Base-by-base conservation (phyloP, 1,284 basidiomycete species). In the Heliocybe sulcata region DNA sequence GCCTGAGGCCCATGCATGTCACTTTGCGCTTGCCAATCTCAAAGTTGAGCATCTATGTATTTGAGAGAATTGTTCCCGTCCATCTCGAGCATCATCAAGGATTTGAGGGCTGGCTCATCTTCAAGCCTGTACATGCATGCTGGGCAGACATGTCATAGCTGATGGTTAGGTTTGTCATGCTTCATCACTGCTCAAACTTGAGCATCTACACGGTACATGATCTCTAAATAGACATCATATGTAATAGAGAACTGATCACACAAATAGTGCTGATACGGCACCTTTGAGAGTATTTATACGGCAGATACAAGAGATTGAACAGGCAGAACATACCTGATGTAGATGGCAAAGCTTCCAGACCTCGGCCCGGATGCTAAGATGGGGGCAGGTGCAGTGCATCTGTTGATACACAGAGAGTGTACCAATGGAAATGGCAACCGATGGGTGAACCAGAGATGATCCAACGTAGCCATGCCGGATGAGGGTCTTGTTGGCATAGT, bases 41-140 rank as follows among this genome's bases (percentile, higher is more conserved):
- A n/a, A n/a, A n/a, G n/a, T n/a, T n/a, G n/a, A n/a, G n/a, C n/a
- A n/a, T 22, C 55, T 48, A 64, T 55, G 2, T 59, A 57, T 35
- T 69, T 68, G 10, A 70, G 57, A 1, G 69, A 70, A 54, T 69
- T 64, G 53, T 70, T 68, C 3, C 70, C 70, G 55, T 74, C 71
- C 55, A 69, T 63, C 0, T 61, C 63, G 20, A 63, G 35, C 0
- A 70, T 51, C 49, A 62, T 58, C 1, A 52, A 49, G 52, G 66
- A 63, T 1, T 42, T 29, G 1, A 71, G 61, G 0, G 23, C 14
- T 1, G 55, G 58, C 55, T 70, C 64, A 14, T 58, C 59, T 16
- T 61, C 50, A 6, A 42, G 8, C 38, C 59, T 58, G 56, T 68
- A 68, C 0, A 58, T 54, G 49, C 71, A 72, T 14, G 64, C 55